Conservation (phyloP, 805 yeast species). For the Candida sphagnicola region DNA sequence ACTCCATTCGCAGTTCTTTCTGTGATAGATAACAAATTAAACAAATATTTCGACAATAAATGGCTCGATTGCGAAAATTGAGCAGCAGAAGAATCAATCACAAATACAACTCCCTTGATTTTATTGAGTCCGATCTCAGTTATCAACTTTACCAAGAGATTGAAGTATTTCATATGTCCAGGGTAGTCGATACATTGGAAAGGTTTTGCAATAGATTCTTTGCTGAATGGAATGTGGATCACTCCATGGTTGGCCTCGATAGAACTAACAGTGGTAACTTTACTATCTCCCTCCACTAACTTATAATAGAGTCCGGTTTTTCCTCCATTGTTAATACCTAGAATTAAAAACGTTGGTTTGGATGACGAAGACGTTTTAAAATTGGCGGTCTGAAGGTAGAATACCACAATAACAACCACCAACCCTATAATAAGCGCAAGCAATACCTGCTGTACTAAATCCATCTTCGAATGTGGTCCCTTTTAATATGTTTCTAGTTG, state of each 20-base stretch:
- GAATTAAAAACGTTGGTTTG: slow-evolving; percentile 56
- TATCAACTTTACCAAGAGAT: slow-evolving; percentile 48
- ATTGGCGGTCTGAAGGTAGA: slow-evolving; percentile 20
- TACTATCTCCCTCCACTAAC: slow-evolving; percentile 12
- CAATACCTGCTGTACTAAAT: slow-evolving; percentile 21
- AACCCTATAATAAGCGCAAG: slow-evolving; percentile 25
- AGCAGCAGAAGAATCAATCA: slow-evolving; percentile 68
- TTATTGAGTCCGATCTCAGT: slow-evolving; percentile 33
- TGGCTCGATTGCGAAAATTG: slow-evolving; percentile 31
- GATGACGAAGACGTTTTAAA: slow-evolving; percentile 4
- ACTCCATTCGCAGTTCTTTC: slow-evolving; percentile 67
- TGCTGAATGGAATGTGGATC: slow-evolving; percentile 32
- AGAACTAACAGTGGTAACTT: slow-evolving; percentile 31
- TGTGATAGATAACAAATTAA: slow-evolving; percentile 55
- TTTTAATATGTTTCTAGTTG: too few relatives aligned
- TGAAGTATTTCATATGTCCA: slow-evolving; percentile 76
- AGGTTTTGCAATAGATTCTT: slow-evolving; percentile 30
- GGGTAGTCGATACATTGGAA: slow-evolving; percentile 74
- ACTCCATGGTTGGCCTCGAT: slow-evolving; percentile 31
- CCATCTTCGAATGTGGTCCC: slow-evolving; percentile 22
- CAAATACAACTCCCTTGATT: slow-evolving; percentile 65
- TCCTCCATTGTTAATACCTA: slow-evolving; percentile 64
- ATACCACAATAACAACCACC: slow-evolving; percentile 18
- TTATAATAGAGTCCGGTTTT: slow-evolving; percentile 56
- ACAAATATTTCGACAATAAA: slow-evolving; percentile 57